These are phyloP conservation scores for Leccinellum rugosiceps DNA, from an alignment of 768 basidiomycete species.

Conservation along the genomic window DNA sequence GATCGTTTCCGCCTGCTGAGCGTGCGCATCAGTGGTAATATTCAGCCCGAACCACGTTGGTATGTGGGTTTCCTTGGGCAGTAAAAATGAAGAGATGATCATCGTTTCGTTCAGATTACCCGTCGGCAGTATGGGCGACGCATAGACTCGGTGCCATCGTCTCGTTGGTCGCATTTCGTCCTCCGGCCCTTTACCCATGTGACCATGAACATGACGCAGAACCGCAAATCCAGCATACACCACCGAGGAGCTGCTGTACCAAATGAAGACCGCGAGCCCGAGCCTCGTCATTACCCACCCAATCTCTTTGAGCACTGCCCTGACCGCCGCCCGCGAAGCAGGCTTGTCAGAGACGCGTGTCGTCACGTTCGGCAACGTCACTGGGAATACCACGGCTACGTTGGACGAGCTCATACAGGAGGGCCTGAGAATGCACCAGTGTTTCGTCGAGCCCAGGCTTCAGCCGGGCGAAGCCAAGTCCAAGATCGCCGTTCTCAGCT, in stretches of 20 bases:
- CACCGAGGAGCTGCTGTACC: constrained; percentile 30
- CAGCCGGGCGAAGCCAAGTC: too few relatives aligned
- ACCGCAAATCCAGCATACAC: constrained; percentile 37
- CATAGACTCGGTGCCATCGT: constrained; percentile 55
- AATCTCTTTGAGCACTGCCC: constrained; percentile 22
- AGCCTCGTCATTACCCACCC: constrained; percentile 33
- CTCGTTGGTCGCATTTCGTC: constrained; percentile 34
- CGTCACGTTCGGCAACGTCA: constrained; percentile 22
- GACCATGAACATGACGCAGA: constrained; percentile 8
- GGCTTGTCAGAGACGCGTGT: constrained; percentile 32
- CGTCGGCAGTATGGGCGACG: constrained; percentile 53
- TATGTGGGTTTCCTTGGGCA: too few relatives aligned
- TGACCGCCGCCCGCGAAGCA: constrained; percentile 28
- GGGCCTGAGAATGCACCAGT: constrained; percentile 32
- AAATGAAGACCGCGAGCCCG: constrained; percentile 23
- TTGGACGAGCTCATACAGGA: constrained; percentile 51
- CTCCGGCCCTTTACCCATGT: not conserved
- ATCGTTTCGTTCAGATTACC: constrained; percentile 44
- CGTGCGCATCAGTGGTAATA: too few relatives aligned
- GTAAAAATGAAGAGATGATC: too few relatives aligned
- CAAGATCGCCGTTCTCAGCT: constrained; percentile 54
- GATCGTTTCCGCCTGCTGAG: too few relatives aligned
- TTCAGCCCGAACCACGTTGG: too few relatives aligned
- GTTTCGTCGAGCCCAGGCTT: constrained; percentile 52
- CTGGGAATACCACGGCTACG: constrained; percentile 19